A percentile compares a stretch with the other conserved stretches of the same genome.
Conservation (phyloP, 1,284 basidiomycete genomes). For the Malassezia brasiliensis region DNA sequence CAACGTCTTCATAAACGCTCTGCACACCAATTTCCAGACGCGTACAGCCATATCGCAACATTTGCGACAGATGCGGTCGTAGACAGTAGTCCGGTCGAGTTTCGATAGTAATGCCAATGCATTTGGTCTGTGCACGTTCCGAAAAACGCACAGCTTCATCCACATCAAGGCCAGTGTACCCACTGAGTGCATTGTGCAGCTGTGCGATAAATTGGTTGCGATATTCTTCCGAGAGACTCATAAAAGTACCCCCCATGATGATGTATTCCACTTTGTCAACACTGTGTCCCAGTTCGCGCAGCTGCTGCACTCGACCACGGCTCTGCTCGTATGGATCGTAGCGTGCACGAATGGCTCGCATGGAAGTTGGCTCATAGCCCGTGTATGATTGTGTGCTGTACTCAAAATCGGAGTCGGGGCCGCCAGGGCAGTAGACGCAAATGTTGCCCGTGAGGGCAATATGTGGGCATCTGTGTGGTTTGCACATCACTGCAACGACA, state of each 20-base stretch:
- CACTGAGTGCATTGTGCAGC: constrained; percentile 90
- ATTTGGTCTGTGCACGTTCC: constrained; percentile 93
- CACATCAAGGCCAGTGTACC: constrained; percentile 77
- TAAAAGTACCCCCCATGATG: constrained; percentile 98
- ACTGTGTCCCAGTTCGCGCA: constrained; percentile 85
- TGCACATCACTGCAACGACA: constrained; percentile 99
- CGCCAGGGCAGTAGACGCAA: constrained; percentile 98
- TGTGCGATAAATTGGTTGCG: constrained; percentile 87
- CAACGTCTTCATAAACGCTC: constrained; percentile 97
- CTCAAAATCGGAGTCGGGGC: constrained; percentile 98
- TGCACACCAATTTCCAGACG: constrained; percentile 97
- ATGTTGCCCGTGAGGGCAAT: constrained; percentile 99
- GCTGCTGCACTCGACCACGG: constrained; percentile 82
- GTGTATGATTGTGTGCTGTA: constrained; percentile 96
- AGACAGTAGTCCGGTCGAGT: constrained; percentile 97
- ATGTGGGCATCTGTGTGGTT: constrained; percentile 97
- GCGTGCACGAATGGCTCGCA: constrained; percentile 93
- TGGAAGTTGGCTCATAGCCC: constrained; percentile 88
- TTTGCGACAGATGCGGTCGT: constrained; percentile 91
- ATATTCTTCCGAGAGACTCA: constrained; percentile 97
- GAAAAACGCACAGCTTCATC: constrained; percentile 98
- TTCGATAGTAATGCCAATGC: constrained; percentile 98
- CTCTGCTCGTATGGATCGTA: constrained; percentile 99
- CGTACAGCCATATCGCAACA: constrained; percentile 97
- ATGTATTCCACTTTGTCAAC: constrained; percentile 99